Base-by-base conservation (phyloP, 169 alveolate species). In the Babesia bigemina region DNA sequence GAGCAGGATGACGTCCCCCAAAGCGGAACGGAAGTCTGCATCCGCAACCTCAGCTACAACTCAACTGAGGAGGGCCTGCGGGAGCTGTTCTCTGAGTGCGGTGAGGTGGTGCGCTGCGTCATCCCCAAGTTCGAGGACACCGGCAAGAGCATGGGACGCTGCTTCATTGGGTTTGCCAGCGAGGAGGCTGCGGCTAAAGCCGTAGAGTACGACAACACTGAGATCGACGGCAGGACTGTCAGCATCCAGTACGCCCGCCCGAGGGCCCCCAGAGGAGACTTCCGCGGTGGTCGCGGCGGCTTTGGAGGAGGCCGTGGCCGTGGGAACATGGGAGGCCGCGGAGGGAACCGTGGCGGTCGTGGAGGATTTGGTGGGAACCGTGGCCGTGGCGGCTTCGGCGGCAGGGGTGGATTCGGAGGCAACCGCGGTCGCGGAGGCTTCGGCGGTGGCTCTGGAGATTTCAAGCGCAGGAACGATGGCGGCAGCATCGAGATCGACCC, bases 131-230 rank as follows among this genome's bases (percentile, higher is more conserved):
- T 87, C 63, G 91, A 85, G 55, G 94, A 90, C 76, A 69, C 92
- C 17, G 94, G 94, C 24, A 90, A 90, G 72, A 79, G 87, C 39
- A 86, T 84, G 74, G 94, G 94, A 13, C 76, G 85, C 49, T 85
- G 91, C 12, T 90, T 90, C 77, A 61, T 90, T 14, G 87, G 82
- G 36, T 90, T 90, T 48, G 83, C 76, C 58, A 79, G 75, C 48
- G 91, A 79, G 16, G 94, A 90, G 44, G 91, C 87, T 0, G 94
- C 94, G n/a, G 78, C 83, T n/a, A 70, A 85, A 26, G 94, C 94
- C 4, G 87, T 90, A 6, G 93, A 86, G 71, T 90, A 72, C 71
- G 90, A 86, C 77, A 83, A 87, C 66, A 90, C 94, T 0, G 94
- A 86, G 44, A 79, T 90, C 44, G 94, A 90, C 49, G 94, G 94